Evolutionary conservation across 768 basidiomycete species (phyloP).

Genomic region (Boletus bicolor): DNA sequence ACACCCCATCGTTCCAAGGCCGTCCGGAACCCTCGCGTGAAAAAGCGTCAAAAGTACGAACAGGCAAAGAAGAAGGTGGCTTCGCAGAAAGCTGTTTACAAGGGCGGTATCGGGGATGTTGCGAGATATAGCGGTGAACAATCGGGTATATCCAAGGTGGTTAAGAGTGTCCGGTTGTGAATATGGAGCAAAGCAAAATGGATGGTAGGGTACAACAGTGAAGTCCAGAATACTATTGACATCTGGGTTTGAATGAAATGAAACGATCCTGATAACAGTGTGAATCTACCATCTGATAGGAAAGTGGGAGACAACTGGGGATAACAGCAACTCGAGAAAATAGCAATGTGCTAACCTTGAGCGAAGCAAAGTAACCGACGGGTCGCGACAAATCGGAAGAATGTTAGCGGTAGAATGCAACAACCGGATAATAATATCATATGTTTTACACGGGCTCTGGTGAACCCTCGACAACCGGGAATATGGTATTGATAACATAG

Average conservation of each 20-base stretch:
- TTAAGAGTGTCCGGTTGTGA: conserved; percentile 78
- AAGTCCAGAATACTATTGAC: conserved; percentile 8
- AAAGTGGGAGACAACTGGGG: conserved; percentile 2
- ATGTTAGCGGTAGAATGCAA: conserved; percentile 5
- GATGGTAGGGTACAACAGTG: conserved; percentile 11
- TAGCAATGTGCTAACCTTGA: conserved; percentile 19
- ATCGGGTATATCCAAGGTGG: conserved; percentile 86
- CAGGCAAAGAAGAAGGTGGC: conserved; percentile 91
- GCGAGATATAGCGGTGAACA: conserved; percentile 88
- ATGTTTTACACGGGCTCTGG: conserved; percentile 21
- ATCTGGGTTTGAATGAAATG: conserved; percentile 15
- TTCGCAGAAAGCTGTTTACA: conserved; percentile 91
- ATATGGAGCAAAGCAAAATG: conserved; percentile 4
- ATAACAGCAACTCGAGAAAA: conserved; percentile 5
- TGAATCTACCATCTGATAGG: conserved; percentile 13
- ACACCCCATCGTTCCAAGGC: conserved; percentile 86
- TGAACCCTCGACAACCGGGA: conserved; percentile 9
- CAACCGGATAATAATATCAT: conserved; percentile 24
- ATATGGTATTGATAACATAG: conserved; percentile 30
- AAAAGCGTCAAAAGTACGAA: conserved; percentile 91
- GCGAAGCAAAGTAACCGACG: background rate
- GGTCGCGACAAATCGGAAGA: conserved; percentile 1
- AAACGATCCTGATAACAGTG: conserved; percentile 4
- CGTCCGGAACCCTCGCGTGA: conserved; percentile 95
- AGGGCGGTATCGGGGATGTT: conserved; percentile 73